A percentile compares a stretch with the other conserved stretches of the same genome.
Evolutionary conservation across 163 green algal species (phyloP).

Genomic region (Chloroidium sp.): DNA sequence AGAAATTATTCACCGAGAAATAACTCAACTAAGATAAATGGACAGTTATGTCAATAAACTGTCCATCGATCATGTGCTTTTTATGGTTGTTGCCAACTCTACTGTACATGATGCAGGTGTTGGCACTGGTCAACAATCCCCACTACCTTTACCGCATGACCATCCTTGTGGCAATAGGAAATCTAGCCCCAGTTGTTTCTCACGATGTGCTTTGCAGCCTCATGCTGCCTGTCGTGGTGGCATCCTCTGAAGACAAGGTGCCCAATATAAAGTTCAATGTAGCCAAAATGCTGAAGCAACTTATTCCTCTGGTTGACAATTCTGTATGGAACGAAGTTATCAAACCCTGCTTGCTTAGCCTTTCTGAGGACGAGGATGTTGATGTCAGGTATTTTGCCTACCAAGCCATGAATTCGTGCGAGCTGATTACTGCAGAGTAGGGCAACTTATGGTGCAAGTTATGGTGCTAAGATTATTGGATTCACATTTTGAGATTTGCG

Average conservation of each 20-base stretch:
- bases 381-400: slow-evolving; percentile 91
- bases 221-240: slow-evolving; percentile 83
- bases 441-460: too few species aligned
- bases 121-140: slow-evolving; percentile 75
- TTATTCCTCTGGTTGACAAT: slow-evolving; percentile 62
- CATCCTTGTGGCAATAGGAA: slow-evolving; percentile 70
- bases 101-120: slow-evolving; percentile 39
- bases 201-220: slow-evolving; percentile 67
- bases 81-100: neutral
- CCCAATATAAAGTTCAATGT: slow-evolving; percentile 89
- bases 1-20: too few species aligned
- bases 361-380: slow-evolving; percentile 78
- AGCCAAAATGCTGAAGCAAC: slow-evolving; percentile 69
- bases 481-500: too few species aligned
- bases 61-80: neutral
- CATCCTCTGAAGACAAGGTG: slow-evolving; percentile 51
- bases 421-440: neutral
- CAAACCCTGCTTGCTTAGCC: slow-evolving; percentile 69
- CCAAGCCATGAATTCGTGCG: slow-evolving; percentile 51
- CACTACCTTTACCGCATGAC: slow-evolving; percentile 98
- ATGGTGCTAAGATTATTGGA: too few species aligned
- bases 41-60: too few species aligned
- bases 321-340: slow-evolving; percentile 61
- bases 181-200: slow-evolving; percentile 68
- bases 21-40: too few species aligned